phyloP scores from a whole-genome alignment of 1,284 basidiomycete genomes.

The Papiliotrema flavescens region DNA sequence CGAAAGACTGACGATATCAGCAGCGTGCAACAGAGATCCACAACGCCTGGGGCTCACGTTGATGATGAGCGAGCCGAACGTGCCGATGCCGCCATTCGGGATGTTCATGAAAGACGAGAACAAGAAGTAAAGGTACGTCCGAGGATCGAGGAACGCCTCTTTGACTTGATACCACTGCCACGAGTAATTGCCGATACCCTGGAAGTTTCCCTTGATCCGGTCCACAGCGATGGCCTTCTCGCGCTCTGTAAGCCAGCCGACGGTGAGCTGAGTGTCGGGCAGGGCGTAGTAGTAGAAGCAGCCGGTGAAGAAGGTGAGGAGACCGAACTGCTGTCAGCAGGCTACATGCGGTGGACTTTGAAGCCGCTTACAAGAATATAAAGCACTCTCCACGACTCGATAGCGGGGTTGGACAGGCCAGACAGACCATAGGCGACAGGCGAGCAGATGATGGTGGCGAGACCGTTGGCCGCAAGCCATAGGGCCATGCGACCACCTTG shows the following conservation, averaged over 20 bases:
- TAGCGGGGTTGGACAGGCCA: conserved; percentile 10
- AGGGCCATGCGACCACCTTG: conserved; percentile 24
- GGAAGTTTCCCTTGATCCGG: conserved; percentile 24
- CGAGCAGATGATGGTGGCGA: conserved; percentile 23
- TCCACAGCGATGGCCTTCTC: conserved; percentile 24
- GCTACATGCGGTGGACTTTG: not conserved
- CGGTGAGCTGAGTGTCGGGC: conserved; percentile 17
- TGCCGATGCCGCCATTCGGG: conserved; percentile 19
- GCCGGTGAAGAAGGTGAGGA: conserved; percentile 24
- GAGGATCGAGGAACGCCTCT: conserved; percentile 27
- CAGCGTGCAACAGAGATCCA: not conserved
- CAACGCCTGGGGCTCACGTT: conserved; percentile 5
- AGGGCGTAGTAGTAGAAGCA: conserved; percentile 17
- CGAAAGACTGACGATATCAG: conserved; percentile 29
- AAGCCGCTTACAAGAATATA: conserved; percentile 8
- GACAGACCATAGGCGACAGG: conserved; percentile 27
- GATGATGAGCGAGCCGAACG: conserved; percentile 15
- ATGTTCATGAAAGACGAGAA: conserved; percentile 17
- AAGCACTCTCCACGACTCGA: conserved; percentile 22
- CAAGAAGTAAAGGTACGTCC: conserved; percentile 15
- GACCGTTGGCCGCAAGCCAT: conserved; percentile 13
- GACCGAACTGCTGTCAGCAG: conserved; percentile 2
- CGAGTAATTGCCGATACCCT: conserved; percentile 21
- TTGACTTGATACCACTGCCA: conserved; percentile 27
- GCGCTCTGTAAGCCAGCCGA: conserved; percentile 16